phyloP scores from a whole-genome alignment of 2,329 filamentous ascomycete species.

The Cordyceps cicadae region DNA sequence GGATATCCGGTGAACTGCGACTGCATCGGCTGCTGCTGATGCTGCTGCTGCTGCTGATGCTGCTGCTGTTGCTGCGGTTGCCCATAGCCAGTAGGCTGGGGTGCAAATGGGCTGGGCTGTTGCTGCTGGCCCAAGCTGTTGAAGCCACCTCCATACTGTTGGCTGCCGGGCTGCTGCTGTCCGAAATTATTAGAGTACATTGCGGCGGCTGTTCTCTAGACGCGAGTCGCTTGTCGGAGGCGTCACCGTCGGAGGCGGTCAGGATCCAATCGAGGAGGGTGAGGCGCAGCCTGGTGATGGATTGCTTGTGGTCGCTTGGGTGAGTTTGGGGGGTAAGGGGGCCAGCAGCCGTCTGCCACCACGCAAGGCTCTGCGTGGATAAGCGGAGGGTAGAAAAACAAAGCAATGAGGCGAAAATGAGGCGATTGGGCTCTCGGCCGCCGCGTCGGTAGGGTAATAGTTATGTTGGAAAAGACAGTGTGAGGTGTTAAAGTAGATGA shows the following conservation, averaged over 20 bases:
- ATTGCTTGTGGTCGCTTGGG: not conserved
- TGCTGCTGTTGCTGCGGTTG: conserved; percentile 45
- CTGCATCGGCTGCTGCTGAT: conserved; percentile 40
- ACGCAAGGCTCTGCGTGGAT: not conserved
- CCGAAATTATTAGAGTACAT: conserved; percentile 91
- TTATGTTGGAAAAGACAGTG: not conserved
- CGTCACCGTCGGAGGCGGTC: not conserved
- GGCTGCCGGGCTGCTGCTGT: conserved; percentile 57
- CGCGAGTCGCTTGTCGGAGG: not conserved
- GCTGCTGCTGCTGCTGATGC: conserved; percentile 35
- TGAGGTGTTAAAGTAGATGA: conserved; percentile 1
- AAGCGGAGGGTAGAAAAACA: not conserved
- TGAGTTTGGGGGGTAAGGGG: conserved; percentile 2
- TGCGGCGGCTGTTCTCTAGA: conserved; percentile 15
- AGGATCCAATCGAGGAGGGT: not conserved
- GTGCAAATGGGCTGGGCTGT: conserved; percentile 46
- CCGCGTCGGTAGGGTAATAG: not conserved
- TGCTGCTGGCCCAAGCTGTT: conserved; percentile 32
- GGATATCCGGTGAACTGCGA: conserved; percentile 56
- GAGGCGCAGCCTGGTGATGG: not conserved
- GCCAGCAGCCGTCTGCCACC: not conserved
- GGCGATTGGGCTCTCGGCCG: not conserved
- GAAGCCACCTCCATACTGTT: conserved; percentile 45
- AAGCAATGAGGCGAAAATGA: not conserved
- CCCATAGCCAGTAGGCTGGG: conserved; percentile 53